A percentile compares a stretch with the other conserved stretches of the same genome.
Conservation (phyloP, 768 basidiomycete genomes). For the Tubosaeta sp. region DNA sequence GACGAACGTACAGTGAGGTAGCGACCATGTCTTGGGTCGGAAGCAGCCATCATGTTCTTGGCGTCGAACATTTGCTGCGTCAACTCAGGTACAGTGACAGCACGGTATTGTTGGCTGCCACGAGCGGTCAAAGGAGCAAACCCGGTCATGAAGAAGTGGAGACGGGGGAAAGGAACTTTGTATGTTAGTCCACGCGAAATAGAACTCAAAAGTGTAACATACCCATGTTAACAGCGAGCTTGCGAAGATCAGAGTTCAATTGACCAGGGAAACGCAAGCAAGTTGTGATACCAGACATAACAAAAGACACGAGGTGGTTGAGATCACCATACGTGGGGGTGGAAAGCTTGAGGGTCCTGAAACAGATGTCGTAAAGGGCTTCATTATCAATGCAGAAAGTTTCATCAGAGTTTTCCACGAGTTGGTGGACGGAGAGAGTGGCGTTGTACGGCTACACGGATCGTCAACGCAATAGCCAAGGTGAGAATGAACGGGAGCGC, state of each 20-base stretch:
- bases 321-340: conserved; percentile 97
- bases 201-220: conserved; percentile 22
- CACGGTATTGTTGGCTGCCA: conserved; percentile 92
- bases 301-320: conserved; percentile 95
- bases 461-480: not conserved
- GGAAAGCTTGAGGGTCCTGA: conserved; percentile 93
- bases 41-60: conserved; percentile 99
- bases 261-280: conserved; percentile 99
- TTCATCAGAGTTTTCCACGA: conserved; percentile 99
- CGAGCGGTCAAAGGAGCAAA: conserved; percentile 93
- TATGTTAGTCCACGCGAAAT: conserved; percentile 2
- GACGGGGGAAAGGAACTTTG: conserved; percentile 94
- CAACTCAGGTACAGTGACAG: conserved; percentile 94
- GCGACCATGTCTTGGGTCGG: conserved; percentile 93
- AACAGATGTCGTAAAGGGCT: conserved; percentile 98
- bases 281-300: conserved; percentile 99
- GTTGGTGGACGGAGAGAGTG: conserved; percentile 95
- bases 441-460: conserved; percentile 87
- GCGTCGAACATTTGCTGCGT: conserved; percentile 99
- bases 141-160: conserved; percentile 99
- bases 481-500: conserved; percentile 4
- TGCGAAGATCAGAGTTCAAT: conserved; percentile 96
- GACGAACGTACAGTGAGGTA: conserved; percentile 78
- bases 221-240: conserved; percentile 99
- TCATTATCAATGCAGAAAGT: conserved; percentile 99